phyloP scores from a whole-genome alignment of 306 rosid species.

The Ziziphus jujuba region DNA sequence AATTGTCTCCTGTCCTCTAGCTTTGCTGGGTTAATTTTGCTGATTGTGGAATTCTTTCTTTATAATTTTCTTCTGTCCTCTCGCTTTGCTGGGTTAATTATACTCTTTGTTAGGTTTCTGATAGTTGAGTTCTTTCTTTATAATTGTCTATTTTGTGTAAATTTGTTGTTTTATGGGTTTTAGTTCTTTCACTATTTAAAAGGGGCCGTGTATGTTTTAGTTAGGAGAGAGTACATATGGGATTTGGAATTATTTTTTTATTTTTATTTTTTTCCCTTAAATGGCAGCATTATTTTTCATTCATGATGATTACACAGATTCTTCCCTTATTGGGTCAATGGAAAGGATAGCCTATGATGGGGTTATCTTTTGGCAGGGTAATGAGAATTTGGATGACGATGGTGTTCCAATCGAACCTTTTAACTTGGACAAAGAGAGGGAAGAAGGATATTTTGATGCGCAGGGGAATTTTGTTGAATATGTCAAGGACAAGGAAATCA shows the following conservation, averaged over 20 bases:
- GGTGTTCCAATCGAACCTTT: constrained; percentile 93
- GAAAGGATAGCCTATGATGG: constrained; percentile 46
- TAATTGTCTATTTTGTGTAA: not conserved
- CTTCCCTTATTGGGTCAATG: constrained; percentile 34
- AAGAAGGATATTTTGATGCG: constrained; percentile 88
- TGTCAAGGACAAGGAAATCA: constrained; percentile 55
- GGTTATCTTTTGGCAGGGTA: constrained; percentile 54
- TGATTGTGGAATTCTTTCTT: not conserved
- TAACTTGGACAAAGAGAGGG: constrained; percentile 84
- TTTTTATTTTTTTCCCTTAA: no score
- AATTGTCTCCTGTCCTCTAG: not conserved
- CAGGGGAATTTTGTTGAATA: constrained; percentile 85
- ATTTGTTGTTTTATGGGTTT: not conserved
- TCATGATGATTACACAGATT: constrained; percentile 33
- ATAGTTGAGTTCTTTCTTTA: not conserved
- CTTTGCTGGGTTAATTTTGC: not conserved
- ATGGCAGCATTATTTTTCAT: constrained; percentile 20
- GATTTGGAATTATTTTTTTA: constrained; percentile 23
- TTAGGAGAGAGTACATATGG: constrained; percentile 1
- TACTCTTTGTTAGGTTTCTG: not conserved
- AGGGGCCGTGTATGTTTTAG: not conserved
- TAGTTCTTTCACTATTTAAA: not conserved
- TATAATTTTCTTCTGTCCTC: not conserved
- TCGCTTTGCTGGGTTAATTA: not conserved
- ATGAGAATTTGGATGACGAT: constrained; percentile 59